Evolutionary conservation across 2,329 filamentous ascomycete genomes (phyloP), one percentile per base, ranked within the genome.

Genomic region (Monosporascus sp.): DNA sequence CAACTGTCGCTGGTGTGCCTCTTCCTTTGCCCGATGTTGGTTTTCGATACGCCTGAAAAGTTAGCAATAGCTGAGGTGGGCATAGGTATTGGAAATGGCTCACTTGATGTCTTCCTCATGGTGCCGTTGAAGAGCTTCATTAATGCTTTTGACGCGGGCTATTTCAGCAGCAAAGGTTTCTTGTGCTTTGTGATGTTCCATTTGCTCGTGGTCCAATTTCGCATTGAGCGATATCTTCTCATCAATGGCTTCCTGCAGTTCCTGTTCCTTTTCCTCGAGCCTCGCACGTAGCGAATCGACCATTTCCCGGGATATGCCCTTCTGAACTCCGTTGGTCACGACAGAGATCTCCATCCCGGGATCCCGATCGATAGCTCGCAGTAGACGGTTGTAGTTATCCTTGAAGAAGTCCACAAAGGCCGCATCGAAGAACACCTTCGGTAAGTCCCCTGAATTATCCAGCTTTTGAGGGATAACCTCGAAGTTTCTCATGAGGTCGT

Each of bases 331-430:
- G 65, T 92, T 91, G 44, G 86, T 80, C 53, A 91, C 78, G 11
- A 94, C 82, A 0, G 91, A 87, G 26, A 95, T 86, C 68, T 99
- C 94, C 56, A 95, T 77, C 1, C 87, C 90, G 1, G 94, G 94
- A 57, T 96, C 90, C 56, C 93, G 86, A 70, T 99, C 94, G 62
- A 99, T 90, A 16, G 91, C 89, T 57, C 91, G 84, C 40, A 87
- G 76, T 54, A 97, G 75, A 8, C 92, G 87, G 64, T 89, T 93
- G 67, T 95, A 97, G 66, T 96, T 96, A 65, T 97, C 92, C 66
- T 97, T 97, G 64, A 97, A 83, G 64, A 97, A 96, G 56, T 97
- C 90, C 52, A 99, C 85, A 69, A 97, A 97, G 0, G 83, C 83
- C 47, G 83, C 80, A 61, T 96, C 91, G 59, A 97, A 94, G 67